Evolutionary conservation across 306 rosid genomes (phyloP).

Genomic region (Chamaecrista fasciculata): DNA sequence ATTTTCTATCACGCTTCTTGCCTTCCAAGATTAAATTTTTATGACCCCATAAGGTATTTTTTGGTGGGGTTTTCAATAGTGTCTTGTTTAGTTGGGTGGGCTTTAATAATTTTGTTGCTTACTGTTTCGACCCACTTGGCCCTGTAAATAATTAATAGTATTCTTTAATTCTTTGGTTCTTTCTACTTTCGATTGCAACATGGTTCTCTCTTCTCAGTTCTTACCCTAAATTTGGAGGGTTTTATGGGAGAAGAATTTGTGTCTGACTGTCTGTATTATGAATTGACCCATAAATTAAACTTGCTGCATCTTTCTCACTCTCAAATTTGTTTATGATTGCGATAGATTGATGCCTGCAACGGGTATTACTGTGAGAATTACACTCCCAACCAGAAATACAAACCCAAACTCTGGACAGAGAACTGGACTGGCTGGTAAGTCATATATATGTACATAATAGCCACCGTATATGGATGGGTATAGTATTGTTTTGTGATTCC

Average conservation of each 20-base stretch:
- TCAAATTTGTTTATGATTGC: conserved; percentile 14
- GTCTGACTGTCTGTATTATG: no score
- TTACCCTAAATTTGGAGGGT: neutral
- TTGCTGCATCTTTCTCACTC: conserved; percentile 5
- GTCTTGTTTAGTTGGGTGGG: conserved; percentile 25
- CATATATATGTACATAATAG: conserved; percentile 10
- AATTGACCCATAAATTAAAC: neutral
- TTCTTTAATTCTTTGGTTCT: conserved; percentile 19
- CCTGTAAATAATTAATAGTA: neutral
- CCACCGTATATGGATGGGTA: conserved; percentile 1
- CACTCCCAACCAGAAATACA: conserved; percentile 73
- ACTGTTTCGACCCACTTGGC: conserved; percentile 2
- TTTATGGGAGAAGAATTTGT: neutral
- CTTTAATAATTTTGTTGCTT: neutral
- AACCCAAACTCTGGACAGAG: conserved; percentile 88
- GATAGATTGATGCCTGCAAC: conserved; percentile 87
- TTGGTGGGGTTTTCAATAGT: conserved; percentile 45
- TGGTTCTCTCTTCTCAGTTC: neutral
- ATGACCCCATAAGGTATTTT: conserved; percentile 16
- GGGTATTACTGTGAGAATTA: conserved; percentile 83
- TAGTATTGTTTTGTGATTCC: no score
- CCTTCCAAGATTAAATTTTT: conserved; percentile 12
- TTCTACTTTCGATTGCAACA: conserved; percentile 12
- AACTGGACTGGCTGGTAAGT: conserved; percentile 97
- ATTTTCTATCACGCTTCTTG: conserved; percentile 8